Conservation (phyloP, 164 flowering plant species). For the Sextonia rubra region DNA sequence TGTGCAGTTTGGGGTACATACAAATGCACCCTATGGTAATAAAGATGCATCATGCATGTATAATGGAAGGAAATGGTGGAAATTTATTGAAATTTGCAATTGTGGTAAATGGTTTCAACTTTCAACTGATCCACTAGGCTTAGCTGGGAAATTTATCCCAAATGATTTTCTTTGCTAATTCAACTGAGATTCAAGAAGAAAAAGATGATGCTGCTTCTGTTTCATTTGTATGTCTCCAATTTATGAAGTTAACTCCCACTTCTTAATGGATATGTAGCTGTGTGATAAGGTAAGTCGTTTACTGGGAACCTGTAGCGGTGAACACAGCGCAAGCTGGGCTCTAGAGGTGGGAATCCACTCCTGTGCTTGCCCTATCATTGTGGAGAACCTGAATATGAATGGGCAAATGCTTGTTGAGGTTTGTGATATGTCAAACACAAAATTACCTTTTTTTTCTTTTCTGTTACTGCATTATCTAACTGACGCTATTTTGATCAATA, state of each 20-base stretch:
- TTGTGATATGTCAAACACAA: neutral
- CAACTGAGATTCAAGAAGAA: neutral
- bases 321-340: constrained; percentile 28
- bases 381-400: constrained; percentile 22
- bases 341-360: constrained; percentile 17
- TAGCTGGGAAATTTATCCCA: neutral
- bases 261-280: neutral
- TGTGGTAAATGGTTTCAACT: neutral
- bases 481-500: neutral
- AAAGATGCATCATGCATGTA: no score
- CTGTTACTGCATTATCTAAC: neutral
- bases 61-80: neutral
- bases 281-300: constrained; percentile 5
- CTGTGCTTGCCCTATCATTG: constrained; percentile 18
- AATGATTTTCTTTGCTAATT: neutral
- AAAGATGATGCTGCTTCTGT: neutral
- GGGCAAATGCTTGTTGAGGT: constrained; percentile 37
- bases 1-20: no score
- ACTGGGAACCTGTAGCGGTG: neutral
- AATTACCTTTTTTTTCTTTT: neutral
- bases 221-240: neutral
- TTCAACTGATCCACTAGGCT: neutral
- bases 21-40: no score
- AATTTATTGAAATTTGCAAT: no score
- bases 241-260: neutral